Evolutionary conservation across 768 basidiomycete species (phyloP), one percentile per base, ranked within the genome.

Genomic region (Pisolithus orientalis): DNA sequence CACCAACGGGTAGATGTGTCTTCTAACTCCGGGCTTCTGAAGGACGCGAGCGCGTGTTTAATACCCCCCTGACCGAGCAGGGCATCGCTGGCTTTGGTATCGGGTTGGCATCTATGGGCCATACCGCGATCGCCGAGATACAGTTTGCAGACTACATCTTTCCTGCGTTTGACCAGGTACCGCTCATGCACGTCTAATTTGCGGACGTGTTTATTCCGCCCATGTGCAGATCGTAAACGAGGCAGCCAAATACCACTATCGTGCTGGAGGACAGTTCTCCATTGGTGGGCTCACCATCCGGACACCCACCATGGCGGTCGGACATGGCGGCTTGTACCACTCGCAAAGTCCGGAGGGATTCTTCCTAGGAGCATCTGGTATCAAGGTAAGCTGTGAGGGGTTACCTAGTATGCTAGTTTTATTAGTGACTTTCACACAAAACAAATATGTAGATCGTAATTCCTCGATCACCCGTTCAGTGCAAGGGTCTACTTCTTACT

Each of bases 41-140:
- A 93, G 90, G 92, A 24, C 80, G 83, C 45, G 92, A 95, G 65
- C 84, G 94, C 40, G 91, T 97, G 44, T 96, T 97, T 70, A 96
- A 97, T 67, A 97, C 94, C 0, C 94, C 94, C 3, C 67, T 96
- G 49, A 90, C 89, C 1, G 91, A 93, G 61, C 91, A 93, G 69
- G 94, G 94, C 8, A 95, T 97, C 52, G 93, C 89, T 31, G 94
- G 94, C 14, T 96, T 96, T 62, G 94, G 89, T 2, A 90, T 96
- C 45, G 94, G 94, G 13, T 68, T 94, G 53, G 92, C 94, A 0
- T 73, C 85, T 9, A 95, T 96, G 87, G 94, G 94, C 1, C 93
- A 93, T 54, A 92, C 90, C 3, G 90, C 93, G 4, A 94, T 97
- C 51, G 94, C 91, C 37, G 94, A 97, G 69, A 90, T 96, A 53